phyloP scores from a whole-genome alignment of 345 rosid species.

The Syzygium oleosum region DNA sequence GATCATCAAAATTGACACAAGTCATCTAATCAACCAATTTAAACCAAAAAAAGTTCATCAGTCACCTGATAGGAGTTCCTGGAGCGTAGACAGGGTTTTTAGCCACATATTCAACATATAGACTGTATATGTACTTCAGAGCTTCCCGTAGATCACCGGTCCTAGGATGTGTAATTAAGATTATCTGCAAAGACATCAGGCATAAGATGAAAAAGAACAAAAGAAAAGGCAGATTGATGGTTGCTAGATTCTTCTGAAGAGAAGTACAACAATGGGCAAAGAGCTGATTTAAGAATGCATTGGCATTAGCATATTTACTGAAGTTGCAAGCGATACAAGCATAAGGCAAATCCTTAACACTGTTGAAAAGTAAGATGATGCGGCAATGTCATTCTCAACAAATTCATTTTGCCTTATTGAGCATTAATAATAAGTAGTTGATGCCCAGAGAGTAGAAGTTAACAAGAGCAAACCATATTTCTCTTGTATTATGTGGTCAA shows the following conservation, averaged over 20 bases:
- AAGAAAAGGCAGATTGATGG: background rate
- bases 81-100: slow-evolving; percentile 80
- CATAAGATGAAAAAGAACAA: background rate
- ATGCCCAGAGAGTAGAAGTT: background rate
- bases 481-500: background rate
- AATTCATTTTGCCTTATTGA: background rate
- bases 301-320: background rate
- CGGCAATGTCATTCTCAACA: background rate
- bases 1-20: background rate
- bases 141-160: slow-evolving; percentile 81
- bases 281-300: background rate
- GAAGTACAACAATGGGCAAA: background rate
- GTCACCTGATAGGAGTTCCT: slow-evolving; percentile 79
- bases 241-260: background rate
- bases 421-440: background rate
- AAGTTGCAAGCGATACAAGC: background rate
- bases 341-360: background rate
- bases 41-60: background rate
- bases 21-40: slow-evolving; percentile 31
- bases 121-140: slow-evolving; percentile 74
- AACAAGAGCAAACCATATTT: background rate
- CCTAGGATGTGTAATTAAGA: slow-evolving; percentile 82
- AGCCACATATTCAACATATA: slow-evolving; percentile 78
- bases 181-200: slow-evolving; percentile 37
- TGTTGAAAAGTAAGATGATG: background rate